Base-by-base conservation (phyloP, 257 asterid species). In the Nicotiana obtusifolia region DNA sequence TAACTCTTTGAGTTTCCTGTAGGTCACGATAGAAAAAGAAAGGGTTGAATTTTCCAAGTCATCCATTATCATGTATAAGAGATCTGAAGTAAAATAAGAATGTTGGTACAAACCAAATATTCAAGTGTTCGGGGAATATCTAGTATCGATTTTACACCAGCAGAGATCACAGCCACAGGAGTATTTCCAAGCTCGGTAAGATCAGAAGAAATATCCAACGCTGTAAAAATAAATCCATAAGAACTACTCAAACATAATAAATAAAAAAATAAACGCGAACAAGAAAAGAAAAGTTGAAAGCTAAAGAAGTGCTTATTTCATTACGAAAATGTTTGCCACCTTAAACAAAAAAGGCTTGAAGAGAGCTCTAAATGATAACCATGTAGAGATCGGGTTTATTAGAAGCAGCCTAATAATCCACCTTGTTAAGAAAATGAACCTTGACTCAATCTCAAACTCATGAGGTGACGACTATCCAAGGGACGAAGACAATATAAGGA, bases 1-100 rank as follows among this genome's bases (percentile, higher is more conserved):
- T 91, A 80, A 94, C 97, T 87, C 97, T 97, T 81, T 94, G 97
- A 67, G 99, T 96, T 91, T 96, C 99, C 99, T 95, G 90, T 56
- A 87, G 84, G 16, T 76, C 62, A 81, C 66, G 33, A 81, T 73
- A 78, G 65, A 57, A 67, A 76, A 81, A 37, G 31, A 77, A 64
- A 15, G 5, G 56, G 53, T 24, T 77, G 80, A 77, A 16, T 65
- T n/a, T n/a, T 7, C 64, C 66, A 81, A 49, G 80, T 49, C 15
- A 30, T 75, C 24, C 24, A 26, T 49, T 49, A 26, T 49, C 24
- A 49, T 75, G 49, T 44, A 49, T 26, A 26, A 75, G 44, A 75
- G 28, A 68, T 19, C 53, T 81, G 76, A 76, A 84, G 30, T 52
- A 82, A 75, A 73, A 77, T 57, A 33, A 7, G 52, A 19, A 80